Percentiles rank a stretch among this genome's conserved stretches.
phyloP scores from a whole-genome alignment of 1,284 basidiomycete genomes.

The Apiotrichum brassicae region DNA sequence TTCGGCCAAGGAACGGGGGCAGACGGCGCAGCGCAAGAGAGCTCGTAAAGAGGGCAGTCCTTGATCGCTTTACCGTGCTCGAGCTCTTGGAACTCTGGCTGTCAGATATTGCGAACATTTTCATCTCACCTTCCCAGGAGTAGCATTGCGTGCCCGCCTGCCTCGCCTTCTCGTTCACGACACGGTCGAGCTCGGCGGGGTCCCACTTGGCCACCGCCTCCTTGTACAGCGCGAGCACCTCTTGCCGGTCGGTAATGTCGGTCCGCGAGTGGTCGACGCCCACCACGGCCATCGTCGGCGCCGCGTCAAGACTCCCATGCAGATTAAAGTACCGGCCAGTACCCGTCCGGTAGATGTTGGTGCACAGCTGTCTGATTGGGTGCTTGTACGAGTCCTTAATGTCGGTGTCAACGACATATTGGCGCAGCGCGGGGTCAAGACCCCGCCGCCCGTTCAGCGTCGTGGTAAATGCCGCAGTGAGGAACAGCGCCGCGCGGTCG shows the following conservation, averaged over 20 bases:
- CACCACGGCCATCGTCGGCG: slow-evolving; percentile 1
- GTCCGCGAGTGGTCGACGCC: background rate
- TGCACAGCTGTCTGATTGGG: slow-evolving; percentile 4
- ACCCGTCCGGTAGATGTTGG: slow-evolving; percentile 8
- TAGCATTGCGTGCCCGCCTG: slow-evolving; percentile 12
- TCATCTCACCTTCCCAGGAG: slow-evolving; percentile 1
- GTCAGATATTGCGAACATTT: background rate
- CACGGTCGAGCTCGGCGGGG: slow-evolving; percentile 6
- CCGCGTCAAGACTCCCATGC: slow-evolving; percentile 7
- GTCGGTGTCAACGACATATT: background rate
- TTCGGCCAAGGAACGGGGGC: slow-evolving; percentile 4
- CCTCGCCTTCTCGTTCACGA: slow-evolving; percentile 8
- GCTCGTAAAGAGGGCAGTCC: slow-evolving; percentile 13
- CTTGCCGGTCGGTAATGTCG: background rate
- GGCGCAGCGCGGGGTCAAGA: background rate
- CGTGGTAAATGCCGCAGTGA: background rate
- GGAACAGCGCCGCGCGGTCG: slow-evolving; percentile 12
- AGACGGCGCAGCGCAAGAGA: background rate
- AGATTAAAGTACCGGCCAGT: slow-evolving; percentile 10
- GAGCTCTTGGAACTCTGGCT: slow-evolving; percentile 6
- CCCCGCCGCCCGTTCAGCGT: slow-evolving; percentile 1
- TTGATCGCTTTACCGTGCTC: slow-evolving; percentile 7
- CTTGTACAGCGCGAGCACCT: slow-evolving; percentile 5
- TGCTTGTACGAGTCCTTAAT: background rate
- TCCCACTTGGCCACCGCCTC: slow-evolving; percentile 9